Evolutionary conservation across 2,329 filamentous ascomycete species (phyloP).

Genomic region (Diplocarpon mali): DNA sequence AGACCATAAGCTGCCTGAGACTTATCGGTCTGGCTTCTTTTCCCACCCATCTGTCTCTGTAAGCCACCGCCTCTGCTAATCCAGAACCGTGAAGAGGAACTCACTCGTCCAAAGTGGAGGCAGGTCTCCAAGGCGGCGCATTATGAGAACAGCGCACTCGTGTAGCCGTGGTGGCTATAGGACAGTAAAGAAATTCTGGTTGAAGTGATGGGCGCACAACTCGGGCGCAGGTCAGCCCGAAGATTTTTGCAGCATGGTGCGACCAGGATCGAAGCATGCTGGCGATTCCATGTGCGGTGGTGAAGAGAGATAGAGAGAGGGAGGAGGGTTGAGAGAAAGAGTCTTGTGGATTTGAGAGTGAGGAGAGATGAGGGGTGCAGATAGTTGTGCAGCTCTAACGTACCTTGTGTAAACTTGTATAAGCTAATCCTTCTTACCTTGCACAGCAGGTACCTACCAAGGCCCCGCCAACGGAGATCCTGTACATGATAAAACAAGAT

Average conservation of each 20-base stretch:
- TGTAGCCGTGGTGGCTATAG: not conserved
- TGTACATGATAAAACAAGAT: too few relatives aligned
- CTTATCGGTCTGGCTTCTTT: conserved; percentile 92
- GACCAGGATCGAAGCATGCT: conserved; percentile 27
- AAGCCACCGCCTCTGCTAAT: conserved; percentile 5
- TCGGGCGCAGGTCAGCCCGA: conserved; percentile 15
- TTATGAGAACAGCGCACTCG: conserved; percentile 14
- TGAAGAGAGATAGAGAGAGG: not conserved
- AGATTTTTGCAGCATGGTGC: conserved; percentile 25
- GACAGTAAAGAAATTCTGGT: too few relatives aligned
- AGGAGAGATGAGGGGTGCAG: conserved; percentile 1
- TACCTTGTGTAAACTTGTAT: too few relatives aligned
- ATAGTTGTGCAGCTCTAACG: not conserved
- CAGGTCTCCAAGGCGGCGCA: conserved; percentile 46
- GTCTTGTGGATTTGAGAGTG: not conserved
- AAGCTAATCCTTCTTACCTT: too few relatives aligned
- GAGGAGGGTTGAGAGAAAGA: not conserved
- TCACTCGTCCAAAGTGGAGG: conserved; percentile 54
- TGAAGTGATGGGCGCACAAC: too few relatives aligned
- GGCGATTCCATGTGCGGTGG: conserved; percentile 24
- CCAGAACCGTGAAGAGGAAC: conserved; percentile 15
- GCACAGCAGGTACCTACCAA: too few relatives aligned
- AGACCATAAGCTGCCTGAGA: conserved; percentile 91
- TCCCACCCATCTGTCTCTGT: conserved; percentile 66
- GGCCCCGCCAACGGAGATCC: too few relatives aligned